phyloP scores from a whole-genome alignment of 352 stramenopile species.

The Phytophthora pluvialis region DNA sequence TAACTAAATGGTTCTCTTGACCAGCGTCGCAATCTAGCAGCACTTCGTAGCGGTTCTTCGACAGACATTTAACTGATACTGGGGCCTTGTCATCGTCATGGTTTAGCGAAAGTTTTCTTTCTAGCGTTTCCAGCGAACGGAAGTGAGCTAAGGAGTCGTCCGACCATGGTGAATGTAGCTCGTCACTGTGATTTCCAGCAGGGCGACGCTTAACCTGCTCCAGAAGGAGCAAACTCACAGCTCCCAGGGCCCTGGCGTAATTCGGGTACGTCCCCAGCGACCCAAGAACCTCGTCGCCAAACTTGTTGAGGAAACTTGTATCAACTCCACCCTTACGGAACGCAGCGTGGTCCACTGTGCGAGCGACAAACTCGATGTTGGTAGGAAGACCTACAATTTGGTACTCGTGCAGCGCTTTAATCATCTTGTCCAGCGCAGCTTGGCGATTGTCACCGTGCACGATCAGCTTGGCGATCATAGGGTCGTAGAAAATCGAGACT shows the following conservation, averaged over 20 bases:
- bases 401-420: constrained; percentile 90
- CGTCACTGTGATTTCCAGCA: constrained; percentile 45
- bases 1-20: constrained; percentile 36
- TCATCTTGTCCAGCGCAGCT: constrained; percentile 84
- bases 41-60: constrained; percentile 53
- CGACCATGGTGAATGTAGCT: constrained; percentile 67
- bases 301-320: constrained; percentile 94
- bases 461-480: constrained; percentile 95
- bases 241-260: constrained; percentile 76
- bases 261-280: constrained; percentile 55
- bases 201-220: constrained; percentile 53
- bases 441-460: constrained; percentile 88
- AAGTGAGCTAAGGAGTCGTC: constrained; percentile 60
- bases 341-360: constrained; percentile 84
- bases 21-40: constrained; percentile 32
- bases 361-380: constrained; percentile 95
- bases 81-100: constrained; percentile 51
- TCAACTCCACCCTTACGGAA: constrained; percentile 92
- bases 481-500: constrained; percentile 94
- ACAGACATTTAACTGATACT: constrained; percentile 51
- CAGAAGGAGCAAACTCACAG: constrained; percentile 76
- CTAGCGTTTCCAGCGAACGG: constrained; percentile 60
- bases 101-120: constrained; percentile 56
- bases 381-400: constrained; percentile 93
- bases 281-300: constrained; percentile 83